These are phyloP conservation scores for Orbilia oligospora DNA, from an alignment of 2,329 filamentous ascomycete species.

Conservation along the genomic window DNA sequence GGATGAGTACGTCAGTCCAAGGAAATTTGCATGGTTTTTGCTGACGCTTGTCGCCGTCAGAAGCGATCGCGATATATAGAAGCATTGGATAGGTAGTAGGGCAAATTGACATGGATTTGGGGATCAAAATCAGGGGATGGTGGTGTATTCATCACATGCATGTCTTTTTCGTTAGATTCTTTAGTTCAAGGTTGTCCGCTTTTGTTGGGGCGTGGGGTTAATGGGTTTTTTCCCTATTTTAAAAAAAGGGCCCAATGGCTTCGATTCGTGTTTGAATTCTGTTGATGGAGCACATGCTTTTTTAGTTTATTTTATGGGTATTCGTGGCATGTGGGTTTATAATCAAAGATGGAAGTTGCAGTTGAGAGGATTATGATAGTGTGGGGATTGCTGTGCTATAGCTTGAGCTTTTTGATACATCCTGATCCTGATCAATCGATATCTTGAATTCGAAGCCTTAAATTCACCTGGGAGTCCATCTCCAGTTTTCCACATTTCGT, in stretches of 20 bases:
- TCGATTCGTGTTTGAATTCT: slow-evolving; percentile 15
- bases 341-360: slow-evolving; percentile 22
- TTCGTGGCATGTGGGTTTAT: slow-evolving; percentile 22
- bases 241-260: not conserved
- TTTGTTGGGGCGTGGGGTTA: slow-evolving; percentile 43
- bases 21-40: not conserved
- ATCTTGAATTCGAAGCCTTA: not conserved
- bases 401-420: slow-evolving; percentile 10
- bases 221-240: not conserved
- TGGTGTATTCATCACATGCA: slow-evolving; percentile 21
- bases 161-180: not conserved
- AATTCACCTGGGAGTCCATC: not conserved
- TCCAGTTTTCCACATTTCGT: not conserved
- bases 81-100: too few relatives aligned
- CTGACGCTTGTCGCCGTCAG: not conserved
- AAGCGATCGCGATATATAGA: not conserved
- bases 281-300: slow-evolving; percentile 42
- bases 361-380: not conserved
- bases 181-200: slow-evolving; percentile 15
- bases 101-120: slow-evolving; percentile 9
- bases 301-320: not conserved
- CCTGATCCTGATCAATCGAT: too few relatives aligned
- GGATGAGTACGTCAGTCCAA: too few relatives aligned
- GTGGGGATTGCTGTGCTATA: not conserved
- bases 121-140: slow-evolving; percentile 11